Evolutionary conservation across 768 basidiomycete genomes (phyloP).

Genomic region (Cystobasidium onofrii): DNA sequence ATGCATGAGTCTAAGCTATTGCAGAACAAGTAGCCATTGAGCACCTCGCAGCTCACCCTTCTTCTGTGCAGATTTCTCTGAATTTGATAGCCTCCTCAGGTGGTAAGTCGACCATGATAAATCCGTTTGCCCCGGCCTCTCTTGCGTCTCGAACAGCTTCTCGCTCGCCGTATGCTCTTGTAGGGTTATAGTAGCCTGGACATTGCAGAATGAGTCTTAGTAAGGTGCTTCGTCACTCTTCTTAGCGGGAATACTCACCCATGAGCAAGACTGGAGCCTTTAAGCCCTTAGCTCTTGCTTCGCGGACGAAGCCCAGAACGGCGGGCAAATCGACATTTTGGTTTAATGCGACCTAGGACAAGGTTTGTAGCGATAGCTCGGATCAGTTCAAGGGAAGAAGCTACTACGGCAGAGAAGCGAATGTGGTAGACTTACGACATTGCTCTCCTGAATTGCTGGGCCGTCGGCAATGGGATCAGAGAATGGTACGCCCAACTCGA

Average conservation of each 20-base stretch:
- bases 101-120: constrained; percentile 93
- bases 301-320: constrained; percentile 64
- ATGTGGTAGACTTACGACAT: constrained; percentile 55
- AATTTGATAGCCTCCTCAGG: constrained; percentile 91
- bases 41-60: constrained; percentile 55
- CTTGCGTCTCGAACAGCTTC: constrained; percentile 81
- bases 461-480: constrained; percentile 96
- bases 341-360: constrained; percentile 65
- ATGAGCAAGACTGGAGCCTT: constrained; percentile 82
- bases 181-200: constrained; percentile 91
- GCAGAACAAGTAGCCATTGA: neutral
- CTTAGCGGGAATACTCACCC: constrained; percentile 56
- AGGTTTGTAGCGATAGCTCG: too few species aligned
- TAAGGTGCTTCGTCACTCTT: neutral
- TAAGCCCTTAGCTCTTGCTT: constrained; percentile 73
- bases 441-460: constrained; percentile 81
- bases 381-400: too few species aligned
- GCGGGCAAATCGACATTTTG: constrained; percentile 68
- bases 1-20: neutral
- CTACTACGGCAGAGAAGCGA: neutral
- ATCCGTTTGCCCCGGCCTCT: constrained; percentile 89
- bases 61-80: constrained; percentile 71
- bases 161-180: constrained; percentile 91
- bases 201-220: neutral
- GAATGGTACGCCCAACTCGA: constrained; percentile 91